Percentiles rank a stretch among this genome's conserved stretches.
phyloP scores from a whole-genome alignment of 2,329 filamentous ascomycete genomes.

The Achaetomium macrosporum region DNA sequence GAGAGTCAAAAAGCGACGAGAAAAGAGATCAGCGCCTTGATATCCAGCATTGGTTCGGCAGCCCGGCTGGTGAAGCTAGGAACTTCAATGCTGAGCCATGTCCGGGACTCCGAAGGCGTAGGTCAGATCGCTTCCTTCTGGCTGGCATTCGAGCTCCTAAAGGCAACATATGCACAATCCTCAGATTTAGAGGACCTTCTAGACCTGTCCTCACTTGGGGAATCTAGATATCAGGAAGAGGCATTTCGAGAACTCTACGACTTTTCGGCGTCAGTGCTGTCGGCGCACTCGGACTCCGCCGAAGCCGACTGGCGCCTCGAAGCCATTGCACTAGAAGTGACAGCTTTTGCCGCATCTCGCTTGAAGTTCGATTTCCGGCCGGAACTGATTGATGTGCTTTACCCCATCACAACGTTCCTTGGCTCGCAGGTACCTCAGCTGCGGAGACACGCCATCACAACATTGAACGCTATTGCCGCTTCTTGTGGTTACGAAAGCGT shows the following conservation, averaged over 20 bases:
- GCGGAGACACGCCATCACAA: slow-evolving; percentile 74
- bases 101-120: slow-evolving; percentile 52
- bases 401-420: slow-evolving; percentile 83
- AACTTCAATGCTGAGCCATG: slow-evolving; percentile 57
- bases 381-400: slow-evolving; percentile 86
- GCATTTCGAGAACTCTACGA: slow-evolving; percentile 62
- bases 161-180: slow-evolving; percentile 46
- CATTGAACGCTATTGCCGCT: slow-evolving; percentile 71
- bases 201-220: slow-evolving; percentile 40
- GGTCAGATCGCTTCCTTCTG: slow-evolving; percentile 68
- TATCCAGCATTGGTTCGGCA: slow-evolving; percentile 49
- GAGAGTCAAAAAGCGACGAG: slow-evolving; percentile 62
- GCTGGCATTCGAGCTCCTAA: slow-evolving; percentile 69
- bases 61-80: slow-evolving; percentile 57
- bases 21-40: slow-evolving; percentile 51
- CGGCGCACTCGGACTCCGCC: slow-evolving; percentile 43
- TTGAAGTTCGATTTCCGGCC: slow-evolving; percentile 64
- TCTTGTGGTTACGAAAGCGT: slow-evolving; percentile 71
- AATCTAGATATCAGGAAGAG: slow-evolving; percentile 40
- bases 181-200: slow-evolving; percentile 62
- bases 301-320: slow-evolving; percentile 64
- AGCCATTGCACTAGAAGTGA: slow-evolving; percentile 73
- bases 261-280: slow-evolving; percentile 58
- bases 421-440: slow-evolving; percentile 64
- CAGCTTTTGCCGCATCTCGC: slow-evolving; percentile 68